These are phyloP conservation scores for Cystobasidium ongulense DNA, from an alignment of 768 basidiomycete species.

Conservation along the genomic window DNA sequence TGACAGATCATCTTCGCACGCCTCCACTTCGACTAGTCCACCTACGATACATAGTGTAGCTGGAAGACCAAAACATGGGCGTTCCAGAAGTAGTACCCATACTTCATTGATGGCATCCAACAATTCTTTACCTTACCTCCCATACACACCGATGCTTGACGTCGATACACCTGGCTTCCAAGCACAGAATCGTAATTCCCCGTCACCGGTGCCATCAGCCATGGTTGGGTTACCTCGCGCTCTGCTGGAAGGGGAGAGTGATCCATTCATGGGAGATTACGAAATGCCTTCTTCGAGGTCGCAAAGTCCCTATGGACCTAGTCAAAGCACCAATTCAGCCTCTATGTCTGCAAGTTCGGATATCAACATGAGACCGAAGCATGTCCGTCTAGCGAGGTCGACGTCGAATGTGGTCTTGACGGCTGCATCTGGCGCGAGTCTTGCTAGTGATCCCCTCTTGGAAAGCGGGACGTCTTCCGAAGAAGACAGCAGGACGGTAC, in stretches of 20 bases:
- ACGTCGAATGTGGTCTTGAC: not conserved
- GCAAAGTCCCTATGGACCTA: not conserved
- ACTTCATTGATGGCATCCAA: not conserved
- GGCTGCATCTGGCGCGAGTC: not conserved
- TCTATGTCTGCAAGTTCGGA: not conserved
- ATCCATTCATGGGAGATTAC: not conserved
- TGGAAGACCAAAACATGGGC: not conserved
- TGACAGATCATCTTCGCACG: not conserved
- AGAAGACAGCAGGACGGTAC: not conserved
- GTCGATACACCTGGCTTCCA: not conserved
- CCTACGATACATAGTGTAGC: not conserved
- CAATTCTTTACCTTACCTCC: constrained; percentile 16
- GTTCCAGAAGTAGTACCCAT: not conserved
- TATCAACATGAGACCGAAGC: not conserved
- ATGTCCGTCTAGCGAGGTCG: not conserved
- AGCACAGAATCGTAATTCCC: not conserved
- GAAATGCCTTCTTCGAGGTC: not conserved
- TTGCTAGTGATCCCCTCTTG: too few species aligned
- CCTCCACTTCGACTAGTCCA: not conserved
- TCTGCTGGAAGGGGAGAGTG: not conserved
- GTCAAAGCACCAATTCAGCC: not conserved
- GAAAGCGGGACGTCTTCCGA: too few species aligned
- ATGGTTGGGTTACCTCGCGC: not conserved
- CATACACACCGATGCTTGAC: constrained; percentile 22
- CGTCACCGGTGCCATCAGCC: constrained; percentile 4